Base-by-base conservation (phyloP, 2,329 filamentous ascomycete species). In the Dendrostoma leiphaemia region DNA sequence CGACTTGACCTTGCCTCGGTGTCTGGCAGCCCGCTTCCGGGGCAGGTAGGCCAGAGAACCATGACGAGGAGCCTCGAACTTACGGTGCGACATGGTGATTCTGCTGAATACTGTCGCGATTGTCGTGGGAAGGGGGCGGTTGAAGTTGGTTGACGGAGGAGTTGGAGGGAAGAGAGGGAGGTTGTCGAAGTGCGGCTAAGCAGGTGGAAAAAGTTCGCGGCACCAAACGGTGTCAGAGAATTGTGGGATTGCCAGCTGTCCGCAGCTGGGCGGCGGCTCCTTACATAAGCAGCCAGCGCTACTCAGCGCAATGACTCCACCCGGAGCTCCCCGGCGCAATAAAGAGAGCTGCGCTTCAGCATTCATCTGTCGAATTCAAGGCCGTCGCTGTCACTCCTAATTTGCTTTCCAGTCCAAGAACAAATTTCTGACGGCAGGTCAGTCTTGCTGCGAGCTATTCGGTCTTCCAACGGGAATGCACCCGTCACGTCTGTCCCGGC, bases 1-100 rank as follows among this genome's bases (percentile, higher is more conserved):
- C 91, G 88, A 91, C 91, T 97, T 97, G 76, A 97, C 93, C 85
- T 96, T 96, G 77, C 93, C 93, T 70, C 93, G 83, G 81, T 97
- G 92, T 72, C 92, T 86, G 77, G 91, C 84, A 71, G 91, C 91
- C 74, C 93, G 88, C 91, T 97, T 97, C 74, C 90, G 81, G 64
- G 90, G 90, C 72, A 94, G 78, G 80, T 85, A 93, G 68, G 89
- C 89, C 76, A 97, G 83, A 74, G 89, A 92, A 75, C 93, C 94
- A 83, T 97, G 93, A 76, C 93, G 89, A 59, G 92, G 92, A 75
- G 92, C 92, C 85, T 95, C 79, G 72, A 75, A 82, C 78, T 83
- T 81, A 67, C 78, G 76, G 74, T 81, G 78, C 74, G 70, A 71
- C 71, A 74, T 71, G 61, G 63, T 58, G 52, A 49, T 49, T 54